Evolutionary conservation across 2,329 filamentous ascomycete species (phyloP).

Genomic region (Aulographum hederae): DNA sequence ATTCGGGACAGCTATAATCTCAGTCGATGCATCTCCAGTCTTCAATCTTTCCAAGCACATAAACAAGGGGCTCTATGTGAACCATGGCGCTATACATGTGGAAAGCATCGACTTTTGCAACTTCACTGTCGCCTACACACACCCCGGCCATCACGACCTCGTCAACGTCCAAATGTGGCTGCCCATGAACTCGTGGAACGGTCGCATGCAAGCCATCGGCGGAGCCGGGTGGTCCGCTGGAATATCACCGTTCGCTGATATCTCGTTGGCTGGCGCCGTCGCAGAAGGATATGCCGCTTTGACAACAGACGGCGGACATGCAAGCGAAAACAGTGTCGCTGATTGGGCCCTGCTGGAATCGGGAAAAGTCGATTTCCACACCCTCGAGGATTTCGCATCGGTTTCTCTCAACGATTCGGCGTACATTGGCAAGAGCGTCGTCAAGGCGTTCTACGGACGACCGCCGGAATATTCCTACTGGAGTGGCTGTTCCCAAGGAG

Average conservation of each 20-base stretch:
- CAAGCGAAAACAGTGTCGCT: neutral
- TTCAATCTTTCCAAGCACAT: conserved; percentile 7
- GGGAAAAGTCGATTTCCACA: conserved; percentile 11
- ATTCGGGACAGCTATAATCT: conserved; percentile 6
- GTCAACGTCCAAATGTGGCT: conserved; percentile 11
- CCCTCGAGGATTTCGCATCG: conserved; percentile 19
- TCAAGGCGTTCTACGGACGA: conserved; percentile 15
- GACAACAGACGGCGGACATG: conserved; percentile 14
- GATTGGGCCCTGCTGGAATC: conserved; percentile 8
- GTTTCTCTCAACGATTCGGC: conserved; percentile 17
- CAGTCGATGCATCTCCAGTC: conserved; percentile 6
- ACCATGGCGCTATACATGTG: conserved; percentile 3
- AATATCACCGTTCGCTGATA: conserved; percentile 9
- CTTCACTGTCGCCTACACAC: conserved; percentile 8
- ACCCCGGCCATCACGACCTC: conserved; percentile 6
- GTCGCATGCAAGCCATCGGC: conserved; percentile 14
- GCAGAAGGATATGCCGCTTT: conserved; percentile 13
- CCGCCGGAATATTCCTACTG: conserved; percentile 16
- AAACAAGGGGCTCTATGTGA: conserved; percentile 6
- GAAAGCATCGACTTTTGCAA: conserved; percentile 8
- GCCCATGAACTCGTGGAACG: conserved; percentile 14
- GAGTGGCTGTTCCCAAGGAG: conserved; percentile 16
- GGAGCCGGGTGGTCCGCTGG: conserved; percentile 14
- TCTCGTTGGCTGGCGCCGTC: conserved; percentile 11
- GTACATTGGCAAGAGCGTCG: conserved; percentile 15